These are phyloP conservation scores for Haplosporangium gracile DNA, from an alignment of 192 early-diverging fungal species.

Conservation along the genomic window DNA sequence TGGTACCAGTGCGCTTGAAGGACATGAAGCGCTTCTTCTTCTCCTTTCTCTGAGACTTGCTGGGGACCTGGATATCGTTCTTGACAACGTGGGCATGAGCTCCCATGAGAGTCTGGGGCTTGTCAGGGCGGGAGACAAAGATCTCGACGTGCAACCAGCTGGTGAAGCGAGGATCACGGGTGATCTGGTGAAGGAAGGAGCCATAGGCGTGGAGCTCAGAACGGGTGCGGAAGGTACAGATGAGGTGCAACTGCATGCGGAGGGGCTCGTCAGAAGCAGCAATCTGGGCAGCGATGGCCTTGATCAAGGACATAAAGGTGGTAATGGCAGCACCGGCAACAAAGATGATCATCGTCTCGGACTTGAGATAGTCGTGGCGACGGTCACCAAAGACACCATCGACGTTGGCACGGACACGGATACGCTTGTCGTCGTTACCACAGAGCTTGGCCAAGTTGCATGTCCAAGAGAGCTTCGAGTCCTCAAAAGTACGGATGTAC, in stretches of 20 bases:
- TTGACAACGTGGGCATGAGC: conserved; percentile 51
- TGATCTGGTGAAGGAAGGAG: conserved; percentile 52
- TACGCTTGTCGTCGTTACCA: conserved; percentile 52
- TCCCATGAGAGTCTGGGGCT: conserved; percentile 45
- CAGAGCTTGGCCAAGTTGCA: conserved; percentile 30
- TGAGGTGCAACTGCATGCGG: conserved; percentile 45
- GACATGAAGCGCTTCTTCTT: conserved; percentile 49
- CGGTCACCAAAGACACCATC: conserved; percentile 55
- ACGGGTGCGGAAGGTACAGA: conserved; percentile 54
- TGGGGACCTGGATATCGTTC: conserved; percentile 48
- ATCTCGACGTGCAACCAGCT: conserved; percentile 48
- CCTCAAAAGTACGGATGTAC: conserved; percentile 50
- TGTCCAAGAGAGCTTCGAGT: conserved; percentile 44
- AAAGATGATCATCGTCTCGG: conserved; percentile 45
- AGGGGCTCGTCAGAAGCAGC: conserved; percentile 37
- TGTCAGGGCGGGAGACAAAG: conserved; percentile 52
- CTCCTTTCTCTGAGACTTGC: conserved; percentile 21
- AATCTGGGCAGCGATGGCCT: conserved; percentile 54
- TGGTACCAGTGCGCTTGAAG: conserved; percentile 35
- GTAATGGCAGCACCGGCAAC: conserved; percentile 53
- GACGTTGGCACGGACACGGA: conserved; percentile 38
- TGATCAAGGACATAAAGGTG: conserved; percentile 49
- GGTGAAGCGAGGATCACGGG: conserved; percentile 47
- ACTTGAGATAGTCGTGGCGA: conserved; percentile 48
- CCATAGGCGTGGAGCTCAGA: conserved; percentile 52